Base-by-base conservation (phyloP, 306 rosid species). In the Prunus fruticosa region DNA sequence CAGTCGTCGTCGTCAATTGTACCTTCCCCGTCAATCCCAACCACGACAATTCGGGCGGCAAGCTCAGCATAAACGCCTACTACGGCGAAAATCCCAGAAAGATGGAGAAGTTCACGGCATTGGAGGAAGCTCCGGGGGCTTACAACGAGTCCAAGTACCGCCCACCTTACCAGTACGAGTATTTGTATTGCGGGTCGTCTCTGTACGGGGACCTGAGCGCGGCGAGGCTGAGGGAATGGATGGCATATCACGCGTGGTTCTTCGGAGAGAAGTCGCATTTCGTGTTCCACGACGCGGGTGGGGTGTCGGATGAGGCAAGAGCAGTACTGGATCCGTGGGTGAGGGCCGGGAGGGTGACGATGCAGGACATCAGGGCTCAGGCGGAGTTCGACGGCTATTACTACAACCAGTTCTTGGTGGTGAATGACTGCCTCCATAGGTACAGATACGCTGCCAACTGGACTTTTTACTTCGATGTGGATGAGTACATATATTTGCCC, bases 401-500 rank as follows among this genome's bases (percentile, higher is more conserved):
- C 71, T 73, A 84, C 60, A 80, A 84, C 80, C 84, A 84, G 51
- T 84, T 84, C 79, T 32, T 84, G 77, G 75, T 84, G 32, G 87
- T 84, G 34, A 84, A 84, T 66, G 87, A 84, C 5, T 84, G 87
- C 69, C 56, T 84, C 23, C 84, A 80, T 50, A 78, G 81, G 9
- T 84, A 84, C 56, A 51, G 79, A 56, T 61, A 54, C 41, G 45
- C 82, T 9, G 84, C 87, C 14, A 84, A 80, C 58, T 80, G 84
- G 87, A 84, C 84, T 2, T 84, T 84, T 41, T 84, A 72, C 63
- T 84, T 84, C 32, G 87, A 84, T 27, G 84, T 84, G 57, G 87
- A 84, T 71, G 87, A 84, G 77, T 84, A 80, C 45, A 77, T 84
- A 32, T 84, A 80, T 66, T 34, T 84, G 73, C 87, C 82, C 0